Base-by-base conservation (phyloP, 2,329 filamentous ascomycete species). In the Fusarium verrucosum region DNA sequence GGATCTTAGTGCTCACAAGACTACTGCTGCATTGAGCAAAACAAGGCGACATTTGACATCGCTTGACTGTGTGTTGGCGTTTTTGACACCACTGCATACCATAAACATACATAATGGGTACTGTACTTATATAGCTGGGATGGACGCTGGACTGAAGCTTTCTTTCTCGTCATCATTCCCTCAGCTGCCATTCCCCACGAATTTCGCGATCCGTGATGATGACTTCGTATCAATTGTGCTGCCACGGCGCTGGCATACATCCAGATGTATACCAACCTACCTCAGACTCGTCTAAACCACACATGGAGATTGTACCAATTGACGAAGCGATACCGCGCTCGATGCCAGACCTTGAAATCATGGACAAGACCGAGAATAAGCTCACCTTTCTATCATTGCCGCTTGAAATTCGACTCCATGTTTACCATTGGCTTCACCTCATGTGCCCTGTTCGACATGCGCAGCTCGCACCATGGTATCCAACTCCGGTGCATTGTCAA, bases 371-470 rank as follows among this genome's bases (percentile, higher is more conserved):
- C 6, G 41, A 46, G 9, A 37, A 25, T 4, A 67, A 50, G 38
- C 30, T 56, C 14, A 46, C 37, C 13, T 46, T 74, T 10, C 69
- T 81, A 42, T 67, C 73, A 26, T 70, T 82, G 7, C 80, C 81
- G 1, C 65, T 76, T 14, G 82, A 84, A 65, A 74, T 84, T 44
- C 77, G 82, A 14, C 75, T 81, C 13, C 75, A 80, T 50, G 80
- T 85, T 30, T 84, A 83, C 67, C 61, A 69, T 50, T 79, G 78
- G 74, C 63, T 82, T 13, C 74, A 80, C 38, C 67, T 74, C 7
- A 72, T 73, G 68, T 75, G 75, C 32, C 80, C 78, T 2, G 68
- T 80, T 35, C 69, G 72, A n/a, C 75, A 78, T 41, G 68, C 72
- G 14, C 74, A 79, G 54, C 75, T 79, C n/a, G 75, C 75, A 10